phyloP scores from a whole-genome alignment of 352 stramenopile genomes.

The Globisporangium uncinulatum region DNA sequence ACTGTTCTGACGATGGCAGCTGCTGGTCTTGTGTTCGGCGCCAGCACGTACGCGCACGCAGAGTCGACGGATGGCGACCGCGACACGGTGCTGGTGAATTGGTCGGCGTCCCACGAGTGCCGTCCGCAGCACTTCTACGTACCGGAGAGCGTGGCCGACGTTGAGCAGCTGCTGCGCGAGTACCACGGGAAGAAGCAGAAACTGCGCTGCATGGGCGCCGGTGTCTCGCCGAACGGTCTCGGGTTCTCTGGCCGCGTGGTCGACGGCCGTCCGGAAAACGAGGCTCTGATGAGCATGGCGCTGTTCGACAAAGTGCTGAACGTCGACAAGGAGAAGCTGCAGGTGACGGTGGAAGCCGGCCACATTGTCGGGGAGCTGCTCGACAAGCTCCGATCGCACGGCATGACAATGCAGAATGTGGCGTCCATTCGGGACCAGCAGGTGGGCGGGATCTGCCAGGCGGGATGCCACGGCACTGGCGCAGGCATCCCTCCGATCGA shows the following conservation, averaged over 20 bases:
- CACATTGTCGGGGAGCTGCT: slow-evolving; percentile 74
- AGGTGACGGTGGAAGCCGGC: slow-evolving; percentile 90
- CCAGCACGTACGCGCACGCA: slow-evolving; percentile 6
- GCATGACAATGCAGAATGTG: slow-evolving; percentile 97
- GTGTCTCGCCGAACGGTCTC: slow-evolving; percentile 96
- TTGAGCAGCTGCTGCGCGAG: slow-evolving; percentile 49
- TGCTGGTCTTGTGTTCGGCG: slow-evolving; percentile 10
- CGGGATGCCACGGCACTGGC: slow-evolving; percentile 95
- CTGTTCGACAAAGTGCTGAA: slow-evolving; percentile 90
- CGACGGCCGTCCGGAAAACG: slow-evolving; percentile 17
- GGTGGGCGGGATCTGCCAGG: slow-evolving; percentile 95
- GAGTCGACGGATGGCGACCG: slow-evolving; percentile 24
- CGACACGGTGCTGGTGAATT: slow-evolving; percentile 74
- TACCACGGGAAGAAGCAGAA: slow-evolving; percentile 70
- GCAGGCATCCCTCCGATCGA: slow-evolving; percentile 94
- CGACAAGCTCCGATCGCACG: slow-evolving; percentile 66
- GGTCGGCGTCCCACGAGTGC: slow-evolving; percentile 76
- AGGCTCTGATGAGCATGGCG: slow-evolving; percentile 90
- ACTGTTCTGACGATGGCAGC: slow-evolving; percentile 11
- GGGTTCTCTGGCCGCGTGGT: slow-evolving; percentile 66
- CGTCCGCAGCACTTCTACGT: slow-evolving; percentile 59
- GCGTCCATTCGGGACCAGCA: slow-evolving; percentile 98
- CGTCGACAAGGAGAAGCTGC: slow-evolving; percentile 85
- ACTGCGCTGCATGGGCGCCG: slow-evolving; percentile 93
- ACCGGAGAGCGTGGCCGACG: slow-evolving; percentile 63